Conservation (phyloP, 805 yeast genomes). For the Candida sonorensis region DNA sequence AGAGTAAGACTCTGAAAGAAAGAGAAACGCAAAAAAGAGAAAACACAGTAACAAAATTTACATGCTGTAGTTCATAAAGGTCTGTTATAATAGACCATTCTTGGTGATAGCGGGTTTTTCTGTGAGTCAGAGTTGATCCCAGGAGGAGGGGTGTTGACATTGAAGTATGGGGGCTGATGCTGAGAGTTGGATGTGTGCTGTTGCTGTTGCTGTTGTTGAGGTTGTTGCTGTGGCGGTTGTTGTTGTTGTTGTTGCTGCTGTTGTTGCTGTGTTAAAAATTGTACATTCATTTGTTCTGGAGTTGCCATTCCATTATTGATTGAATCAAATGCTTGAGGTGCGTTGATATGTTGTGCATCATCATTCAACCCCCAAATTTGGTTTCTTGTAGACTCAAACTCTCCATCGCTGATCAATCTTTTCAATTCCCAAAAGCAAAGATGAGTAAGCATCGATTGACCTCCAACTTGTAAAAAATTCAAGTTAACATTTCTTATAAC, state of each 20-base stretch:
- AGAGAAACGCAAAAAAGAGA: no score
- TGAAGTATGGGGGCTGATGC: conserved; percentile 7
- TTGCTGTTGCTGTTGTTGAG: conserved; percentile 2
- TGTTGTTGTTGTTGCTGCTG: conserved; percentile 8
- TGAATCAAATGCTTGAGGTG: conserved; percentile 1
- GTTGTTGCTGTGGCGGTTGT: conserved; percentile 3
- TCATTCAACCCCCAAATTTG: conserved; percentile 27
- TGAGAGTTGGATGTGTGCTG: neutral
- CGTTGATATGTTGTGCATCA: conserved; percentile 5
- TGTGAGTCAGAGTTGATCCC: conserved; percentile 14
- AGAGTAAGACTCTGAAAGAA: no score
- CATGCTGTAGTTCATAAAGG: no score
- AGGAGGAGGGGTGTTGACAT: conserved; percentile 13
- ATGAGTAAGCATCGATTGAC: conserved; percentile 54
- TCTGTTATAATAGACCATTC: conserved; percentile 15
- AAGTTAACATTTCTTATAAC: conserved; percentile 52
- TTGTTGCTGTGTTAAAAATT: conserved; percentile 4
- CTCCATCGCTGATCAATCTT: conserved; percentile 16
- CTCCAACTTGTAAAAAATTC: conserved; percentile 51
- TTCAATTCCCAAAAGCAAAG: conserved; percentile 57
- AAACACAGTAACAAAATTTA: no score
- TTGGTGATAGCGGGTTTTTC: conserved; percentile 16
- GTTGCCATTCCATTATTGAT: conserved; percentile 1
- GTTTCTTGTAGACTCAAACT: conserved; percentile 16
- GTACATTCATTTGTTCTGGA: conserved; percentile 5